Conservation (phyloP, 2,329 filamentous ascomycete genomes). For the Xylaria polymorpha region DNA sequence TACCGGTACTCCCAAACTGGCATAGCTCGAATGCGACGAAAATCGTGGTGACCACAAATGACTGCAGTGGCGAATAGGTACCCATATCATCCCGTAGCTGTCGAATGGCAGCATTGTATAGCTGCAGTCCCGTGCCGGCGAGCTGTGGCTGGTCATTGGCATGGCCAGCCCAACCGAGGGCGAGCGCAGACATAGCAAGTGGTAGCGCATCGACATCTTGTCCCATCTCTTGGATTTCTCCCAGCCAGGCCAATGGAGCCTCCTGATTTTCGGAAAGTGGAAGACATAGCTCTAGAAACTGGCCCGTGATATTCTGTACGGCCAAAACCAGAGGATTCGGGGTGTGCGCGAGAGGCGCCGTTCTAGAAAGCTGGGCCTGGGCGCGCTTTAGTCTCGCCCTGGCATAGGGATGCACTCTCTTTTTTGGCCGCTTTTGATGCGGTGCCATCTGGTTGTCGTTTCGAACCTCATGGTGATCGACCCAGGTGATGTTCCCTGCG, state of each 20-base stretch:
- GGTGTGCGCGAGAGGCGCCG: constrained; percentile 22
- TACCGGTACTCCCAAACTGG: constrained; percentile 40
- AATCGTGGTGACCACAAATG: constrained; percentile 37
- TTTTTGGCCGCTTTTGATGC: background rate
- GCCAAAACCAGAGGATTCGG: constrained; percentile 32
- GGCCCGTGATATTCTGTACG: constrained; percentile 36
- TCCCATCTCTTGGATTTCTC: constrained; percentile 34
- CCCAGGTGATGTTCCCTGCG: constrained; percentile 16
- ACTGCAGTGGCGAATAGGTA: constrained; percentile 34
- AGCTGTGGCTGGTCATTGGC: constrained; percentile 33
- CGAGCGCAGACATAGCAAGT: constrained; percentile 41
- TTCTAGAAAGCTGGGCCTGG: constrained; percentile 3
- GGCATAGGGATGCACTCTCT: constrained; percentile 19
- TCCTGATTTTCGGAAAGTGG: constrained; percentile 34
- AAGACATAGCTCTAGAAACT: constrained; percentile 37
- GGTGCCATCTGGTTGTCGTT: background rate
- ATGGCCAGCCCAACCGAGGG: constrained; percentile 41
- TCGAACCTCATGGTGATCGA: background rate
- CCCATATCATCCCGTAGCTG: constrained; percentile 38
- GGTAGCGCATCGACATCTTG: constrained; percentile 40
- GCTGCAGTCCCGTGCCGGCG: constrained; percentile 38
- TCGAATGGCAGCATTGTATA: constrained; percentile 39
- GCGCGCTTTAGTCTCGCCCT: constrained; percentile 5
- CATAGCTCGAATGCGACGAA: constrained; percentile 42
- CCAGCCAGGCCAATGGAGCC: constrained; percentile 39